phyloP scores from a whole-genome alignment of 805 yeast species.

The Saccharomycopsis olivae region DNA sequence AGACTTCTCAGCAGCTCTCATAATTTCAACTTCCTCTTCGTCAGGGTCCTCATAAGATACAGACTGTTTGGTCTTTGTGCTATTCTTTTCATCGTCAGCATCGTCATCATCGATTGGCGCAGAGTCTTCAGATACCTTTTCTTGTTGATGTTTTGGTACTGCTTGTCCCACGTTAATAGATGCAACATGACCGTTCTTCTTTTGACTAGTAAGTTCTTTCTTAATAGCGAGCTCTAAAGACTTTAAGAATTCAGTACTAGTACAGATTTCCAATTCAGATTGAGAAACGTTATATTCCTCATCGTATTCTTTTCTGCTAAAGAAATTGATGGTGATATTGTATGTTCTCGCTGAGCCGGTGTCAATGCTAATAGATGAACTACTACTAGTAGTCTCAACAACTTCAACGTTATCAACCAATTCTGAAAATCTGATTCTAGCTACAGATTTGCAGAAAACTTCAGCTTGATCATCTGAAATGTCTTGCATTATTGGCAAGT shows the following conservation, averaged over 20 bases:
- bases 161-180: constrained; percentile 52
- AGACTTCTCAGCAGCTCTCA: constrained; percentile 73
- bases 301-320: constrained; percentile 63
- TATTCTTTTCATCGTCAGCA: constrained; percentile 51
- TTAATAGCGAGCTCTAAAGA: constrained; percentile 62
- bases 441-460: constrained; percentile 83
- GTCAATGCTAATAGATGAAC: constrained; percentile 32
- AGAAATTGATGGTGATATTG: constrained; percentile 64
- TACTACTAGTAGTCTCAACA: constrained; percentile 74
- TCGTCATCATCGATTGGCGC: constrained; percentile 40
- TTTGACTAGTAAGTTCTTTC: constrained; percentile 77
- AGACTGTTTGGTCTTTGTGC: constrained; percentile 65
- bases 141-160: constrained; percentile 44
- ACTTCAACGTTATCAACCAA: constrained; percentile 78
- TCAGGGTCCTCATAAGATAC: constrained; percentile 93
- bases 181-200: constrained; percentile 46
- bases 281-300: constrained; percentile 82
- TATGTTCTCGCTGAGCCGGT: constrained; percentile 56
- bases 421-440: constrained; percentile 77
- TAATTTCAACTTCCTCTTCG: constrained; percentile 86
- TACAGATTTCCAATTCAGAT: constrained; percentile 62
- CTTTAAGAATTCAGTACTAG: constrained; percentile 54
- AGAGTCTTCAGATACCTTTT: constrained; percentile 28
- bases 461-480: constrained; percentile 84
- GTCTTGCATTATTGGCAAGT: constrained; percentile 71